Evolutionary conservation across 352 stramenopile species (phyloP), one percentile per base, ranked within the genome.

Genomic region (Globisporangium viniferum): DNA sequence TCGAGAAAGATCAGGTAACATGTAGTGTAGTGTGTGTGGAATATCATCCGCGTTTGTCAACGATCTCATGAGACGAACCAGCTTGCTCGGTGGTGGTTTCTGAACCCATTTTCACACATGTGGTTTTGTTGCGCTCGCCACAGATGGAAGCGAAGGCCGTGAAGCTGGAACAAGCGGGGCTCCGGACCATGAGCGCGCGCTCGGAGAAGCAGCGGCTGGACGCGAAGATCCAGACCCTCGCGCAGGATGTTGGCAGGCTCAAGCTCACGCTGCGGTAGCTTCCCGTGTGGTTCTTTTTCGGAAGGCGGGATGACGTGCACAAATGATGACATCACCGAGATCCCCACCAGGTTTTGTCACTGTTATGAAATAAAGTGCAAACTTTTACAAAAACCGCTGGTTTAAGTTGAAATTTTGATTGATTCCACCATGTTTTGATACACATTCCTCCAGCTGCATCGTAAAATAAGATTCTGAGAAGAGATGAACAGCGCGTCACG

Each of bases 1-100:
- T 86, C 12, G 74, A 86, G 36, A 86, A 82, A 55, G 76, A 82
- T 24, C 76, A 83, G 77, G 77, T 82, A 14, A 22, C 29, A 27
- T 8, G 8, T 57, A 22, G 39, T 8, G 8, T 57, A 22, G 7
- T 39, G n/a, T 10, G n/a, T 41, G 29, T 10, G 14, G 24, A n/a
- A 48, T 46, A 15, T 31, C 20, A n/a, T 48, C 48, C 20, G 33
- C 18, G 39, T 44, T 63, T 6, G 15, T 56, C 10, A 14, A 4
- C 15, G 20, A 49, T 55, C 14, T 44, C 22, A 8, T 57, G 15
- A 15, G 44, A 63, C 55, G 56, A 58, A 56, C n/a, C 20, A 41
- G 33, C 29, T 35, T 60, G 24, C 24, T 20, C 8, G 22, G 24
- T 33, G 4, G 31, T 33, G 41, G 56, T 2, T 51, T 56, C 36